phyloP scores from a whole-genome alignment of 2,329 filamentous ascomycete species.

The Exserohilum turcica region DNA sequence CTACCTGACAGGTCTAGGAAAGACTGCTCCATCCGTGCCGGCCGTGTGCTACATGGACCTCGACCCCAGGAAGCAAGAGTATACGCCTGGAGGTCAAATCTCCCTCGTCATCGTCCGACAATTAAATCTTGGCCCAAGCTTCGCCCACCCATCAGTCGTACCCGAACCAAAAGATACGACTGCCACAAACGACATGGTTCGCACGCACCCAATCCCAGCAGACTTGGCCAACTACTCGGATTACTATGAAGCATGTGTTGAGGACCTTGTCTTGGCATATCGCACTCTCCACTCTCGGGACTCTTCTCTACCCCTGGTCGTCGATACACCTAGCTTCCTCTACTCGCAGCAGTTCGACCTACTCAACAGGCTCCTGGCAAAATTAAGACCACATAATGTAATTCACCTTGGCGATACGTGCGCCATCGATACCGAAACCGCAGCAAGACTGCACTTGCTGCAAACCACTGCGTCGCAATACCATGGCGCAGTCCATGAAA shows the following conservation, averaged over 20 bases:
- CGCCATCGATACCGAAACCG: conserved; percentile 59
- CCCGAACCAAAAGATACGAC: conserved; percentile 24
- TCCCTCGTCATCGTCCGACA: conserved; percentile 66
- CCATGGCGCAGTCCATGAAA: conserved; percentile 53
- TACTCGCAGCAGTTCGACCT: conserved; percentile 72
- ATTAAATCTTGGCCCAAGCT: conserved; percentile 70
- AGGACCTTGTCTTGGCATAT: conserved; percentile 67
- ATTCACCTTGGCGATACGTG: conserved; percentile 63
- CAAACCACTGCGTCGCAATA: conserved; percentile 46
- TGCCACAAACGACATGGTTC: conserved; percentile 52
- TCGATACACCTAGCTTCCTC: conserved; percentile 79
- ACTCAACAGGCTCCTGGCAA: conserved; percentile 61
- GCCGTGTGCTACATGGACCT: conserved; percentile 70
- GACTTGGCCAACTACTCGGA: conserved; percentile 69
- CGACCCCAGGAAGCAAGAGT: conserved; percentile 79
- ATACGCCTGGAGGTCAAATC: conserved; percentile 70
- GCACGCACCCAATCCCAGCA: conserved; percentile 69
- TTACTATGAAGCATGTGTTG: conserved; percentile 68
- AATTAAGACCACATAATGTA: conserved; percentile 63
- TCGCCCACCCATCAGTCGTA: conserved; percentile 60
- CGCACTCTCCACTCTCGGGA: conserved; percentile 51
- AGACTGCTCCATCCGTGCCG: conserved; percentile 27
- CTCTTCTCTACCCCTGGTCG: conserved; percentile 61
- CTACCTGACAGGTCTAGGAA: conserved; percentile 60
- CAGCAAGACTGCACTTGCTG: conserved; percentile 62